Base-by-base conservation (phyloP, 345 rosid species). In the Eucalyptus guilfoylei region DNA sequence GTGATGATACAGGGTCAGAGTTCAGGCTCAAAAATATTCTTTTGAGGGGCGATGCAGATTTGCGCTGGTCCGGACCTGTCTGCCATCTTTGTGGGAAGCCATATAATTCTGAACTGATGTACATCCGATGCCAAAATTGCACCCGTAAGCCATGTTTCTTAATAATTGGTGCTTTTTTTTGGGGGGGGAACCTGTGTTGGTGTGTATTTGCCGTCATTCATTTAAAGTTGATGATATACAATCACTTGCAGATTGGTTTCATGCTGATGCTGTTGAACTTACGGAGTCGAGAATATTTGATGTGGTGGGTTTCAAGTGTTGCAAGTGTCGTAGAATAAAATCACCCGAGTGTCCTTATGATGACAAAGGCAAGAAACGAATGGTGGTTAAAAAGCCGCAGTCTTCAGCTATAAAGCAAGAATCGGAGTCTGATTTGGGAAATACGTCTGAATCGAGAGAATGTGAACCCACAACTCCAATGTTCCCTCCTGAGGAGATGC, bases 251-350 rank as follows among this genome's bases (percentile, higher is more conserved):
- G 99, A 89, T 92, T 98, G 99, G 99, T 98, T 91, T 88, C 99
- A 97, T 91, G 95, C 96, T 88, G 99, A 95, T 81, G 98, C 99
- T 34, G 92, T 97, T 89, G 95, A 93, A 91, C 96, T 98, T 55
- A 94, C 92, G 28, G 96, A 95, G 92, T 94, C 96, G 1, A 95
- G 92, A 90, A 91, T 97, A 91, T 89, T 92, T 87, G 96, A 96
- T 67, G 93, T 98, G 87, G 91, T 94, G 64, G 99, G 99, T 85
- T 98, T 97, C 93, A 98, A 98, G 93, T 98, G 99, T 90, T 98
- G 98, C 93, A 96, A 93, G 89, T 98, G 99, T 91, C 97, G 99
- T 48, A 94, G 99, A 89, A 96, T 96, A 93, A 94, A 92, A 88
- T 92, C 95, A 85, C 99, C 97, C 2, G 95, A 92, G 80, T 98